phyloP scores from a whole-genome alignment of 257 asterid genomes.

The Anisodus tanguticus region DNA sequence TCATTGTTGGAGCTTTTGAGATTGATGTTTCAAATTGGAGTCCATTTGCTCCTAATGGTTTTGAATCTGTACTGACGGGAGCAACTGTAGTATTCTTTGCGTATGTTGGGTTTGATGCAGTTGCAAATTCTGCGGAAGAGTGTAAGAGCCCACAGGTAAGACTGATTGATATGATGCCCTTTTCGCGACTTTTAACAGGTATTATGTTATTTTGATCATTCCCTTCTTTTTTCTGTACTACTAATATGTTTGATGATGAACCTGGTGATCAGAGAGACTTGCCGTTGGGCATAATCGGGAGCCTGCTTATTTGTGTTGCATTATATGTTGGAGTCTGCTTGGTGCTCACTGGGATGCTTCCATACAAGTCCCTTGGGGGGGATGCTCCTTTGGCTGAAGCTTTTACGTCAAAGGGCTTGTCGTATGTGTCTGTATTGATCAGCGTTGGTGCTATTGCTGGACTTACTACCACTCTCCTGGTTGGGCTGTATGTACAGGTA shows the following conservation, averaged over 20 bases:
- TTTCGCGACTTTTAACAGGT: constrained; percentile 19
- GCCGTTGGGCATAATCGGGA: constrained; percentile 90
- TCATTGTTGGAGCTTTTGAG: constrained; percentile 74
- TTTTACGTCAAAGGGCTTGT: constrained; percentile 77
- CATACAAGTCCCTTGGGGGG: constrained; percentile 77
- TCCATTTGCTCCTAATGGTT: constrained; percentile 89
- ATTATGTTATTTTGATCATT: constrained; percentile 19
- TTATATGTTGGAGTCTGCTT: constrained; percentile 83
- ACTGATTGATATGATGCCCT: constrained; percentile 30
- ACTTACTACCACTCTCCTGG: constrained; percentile 89
- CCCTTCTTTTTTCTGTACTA: not conserved
- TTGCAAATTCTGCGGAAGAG: constrained; percentile 99
- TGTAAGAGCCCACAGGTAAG: constrained; percentile 90
- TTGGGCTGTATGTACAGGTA: constrained; percentile 98
- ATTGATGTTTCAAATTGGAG: constrained; percentile 90
- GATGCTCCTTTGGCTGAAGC: constrained; percentile 96
- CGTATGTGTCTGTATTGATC: constrained; percentile 75
- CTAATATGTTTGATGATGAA: constrained; percentile 27
- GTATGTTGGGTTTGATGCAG: constrained; percentile 96
- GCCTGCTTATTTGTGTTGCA: constrained; percentile 76
- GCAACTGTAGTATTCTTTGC: constrained; percentile 98
- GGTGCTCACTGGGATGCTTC: constrained; percentile 97
- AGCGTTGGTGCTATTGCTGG: constrained; percentile 98
- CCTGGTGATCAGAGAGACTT: constrained; percentile 75
- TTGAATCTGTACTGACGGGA: constrained; percentile 73